phyloP scores from a whole-genome alignment of 2,329 filamentous ascomycete species.

The Teratosphaeria destructans region DNA sequence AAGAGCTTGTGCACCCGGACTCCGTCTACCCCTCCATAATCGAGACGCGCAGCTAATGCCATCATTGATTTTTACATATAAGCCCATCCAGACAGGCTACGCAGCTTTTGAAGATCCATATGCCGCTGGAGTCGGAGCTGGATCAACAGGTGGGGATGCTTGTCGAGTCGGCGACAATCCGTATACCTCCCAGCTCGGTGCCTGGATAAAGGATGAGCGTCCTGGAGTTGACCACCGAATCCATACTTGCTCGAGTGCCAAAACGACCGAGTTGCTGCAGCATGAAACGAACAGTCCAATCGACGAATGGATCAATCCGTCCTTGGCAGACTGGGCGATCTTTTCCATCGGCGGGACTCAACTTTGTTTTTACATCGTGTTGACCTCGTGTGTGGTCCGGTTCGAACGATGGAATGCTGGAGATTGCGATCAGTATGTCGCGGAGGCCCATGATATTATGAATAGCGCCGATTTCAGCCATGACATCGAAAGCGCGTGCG shows the following conservation, averaged over 20 bases:
- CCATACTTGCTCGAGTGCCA: neutral
- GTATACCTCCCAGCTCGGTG: neutral
- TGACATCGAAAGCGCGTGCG: neutral
- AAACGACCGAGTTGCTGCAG: neutral
- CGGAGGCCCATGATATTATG: neutral
- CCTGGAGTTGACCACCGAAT: neutral
- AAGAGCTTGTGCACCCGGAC: neutral
- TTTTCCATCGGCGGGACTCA: neutral
- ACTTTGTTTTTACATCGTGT: neutral
- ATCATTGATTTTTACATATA: neutral
- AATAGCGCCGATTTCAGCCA: neutral
- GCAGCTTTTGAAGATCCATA: neutral
- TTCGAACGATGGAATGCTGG: neutral
- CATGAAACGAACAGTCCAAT: neutral
- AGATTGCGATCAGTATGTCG: neutral
- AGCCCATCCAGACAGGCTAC: neutral
- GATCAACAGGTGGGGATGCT: neutral
- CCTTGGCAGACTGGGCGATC: neutral
- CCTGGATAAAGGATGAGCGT: neutral
- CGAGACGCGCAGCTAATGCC: no score
- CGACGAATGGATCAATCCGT: neutral
- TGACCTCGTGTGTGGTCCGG: neutral
- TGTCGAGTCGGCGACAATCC: neutral
- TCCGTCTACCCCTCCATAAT: no score
- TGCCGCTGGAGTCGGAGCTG: neutral